Evolutionary conservation across 1,284 basidiomycete species (phyloP), one percentile per base, ranked within the genome.

Genomic region (Moesziomyces sp.): DNA sequence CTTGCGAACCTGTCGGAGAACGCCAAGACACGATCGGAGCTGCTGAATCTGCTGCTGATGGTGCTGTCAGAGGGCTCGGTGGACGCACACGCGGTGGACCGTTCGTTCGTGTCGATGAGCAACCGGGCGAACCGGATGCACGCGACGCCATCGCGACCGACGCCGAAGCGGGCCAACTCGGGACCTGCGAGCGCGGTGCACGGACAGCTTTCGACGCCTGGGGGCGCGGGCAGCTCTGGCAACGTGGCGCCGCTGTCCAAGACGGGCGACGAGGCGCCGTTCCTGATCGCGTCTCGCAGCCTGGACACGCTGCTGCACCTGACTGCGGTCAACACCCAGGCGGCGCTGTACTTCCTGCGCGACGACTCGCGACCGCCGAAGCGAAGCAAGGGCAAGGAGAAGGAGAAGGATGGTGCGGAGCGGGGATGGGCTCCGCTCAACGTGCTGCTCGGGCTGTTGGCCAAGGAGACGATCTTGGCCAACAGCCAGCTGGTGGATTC

Each of bases 1-100:
- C 89, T 99, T 28, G 91, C 93, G 71, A 96, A 99, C 83, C 87
- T 99, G 5, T 98, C 94, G 85, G 94, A 99, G 86, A 99, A 99
- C 84, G 87, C 90, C 3, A 93, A 92, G 83, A 96, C 95, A 2
- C 89, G 96, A 21, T 90, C 89, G 3, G 97, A 99, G 78, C 88
- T 99, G 28, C 92, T 99, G 86, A 95, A 94, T 81, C 88, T 97
- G 28, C 88, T 99, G 19, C 88, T 99, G 13, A 91, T 90, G 69
- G 93, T 99, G 66, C 87, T 99, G 5, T 93, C 97, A 84, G 97
- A 97, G 78, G 96, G 96, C 18, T 92, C 94, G 1, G 93, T 92
- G 14, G 97, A 98, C 83, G 88, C 96, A 11, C 90, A 91, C 5
- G 90, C 92, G 0, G 93, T 98, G 19, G 97, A 99, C 85, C 92